Evolutionary conservation across 305 asterid genomes (phyloP).

Genomic region (Ilex paraguariensis): DNA sequence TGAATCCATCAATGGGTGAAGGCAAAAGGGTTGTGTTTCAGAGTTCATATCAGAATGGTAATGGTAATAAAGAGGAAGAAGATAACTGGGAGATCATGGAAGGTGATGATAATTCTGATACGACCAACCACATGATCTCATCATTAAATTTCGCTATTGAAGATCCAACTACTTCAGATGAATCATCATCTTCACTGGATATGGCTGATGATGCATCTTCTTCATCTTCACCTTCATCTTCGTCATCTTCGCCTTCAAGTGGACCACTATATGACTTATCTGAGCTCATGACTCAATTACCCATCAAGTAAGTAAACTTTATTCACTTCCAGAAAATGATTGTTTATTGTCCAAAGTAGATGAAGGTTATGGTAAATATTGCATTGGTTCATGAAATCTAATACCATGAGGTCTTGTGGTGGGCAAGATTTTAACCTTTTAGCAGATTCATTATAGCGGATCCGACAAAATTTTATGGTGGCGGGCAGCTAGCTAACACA

Average conservation of each 20-base stretch:
- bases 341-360: too few relatives aligned
- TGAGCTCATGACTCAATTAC: slow-evolving; percentile 63
- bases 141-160: slow-evolving; percentile 31
- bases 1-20: slow-evolving; percentile 33
- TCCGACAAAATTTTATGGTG: too few relatives aligned
- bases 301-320: slow-evolving; percentile 57
- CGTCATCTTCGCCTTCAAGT: slow-evolving; percentile 27
- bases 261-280: slow-evolving; percentile 50
- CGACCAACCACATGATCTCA: slow-evolving; percentile 21
- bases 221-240: slow-evolving; percentile 26
- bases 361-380: too few relatives aligned
- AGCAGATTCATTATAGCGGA: too few relatives aligned
- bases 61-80: slow-evolving; percentile 2
- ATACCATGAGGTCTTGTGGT: too few relatives aligned
- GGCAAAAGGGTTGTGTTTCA: slow-evolving; percentile 25
- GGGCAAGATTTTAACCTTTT: too few relatives aligned
- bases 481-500: too few relatives aligned
- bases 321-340: slow-evolving; percentile 7
- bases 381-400: too few relatives aligned
- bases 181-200: slow-evolving; percentile 43
- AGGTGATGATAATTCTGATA: slow-evolving; percentile 11
- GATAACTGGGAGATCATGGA: slow-evolving; percentile 7
- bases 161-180: slow-evolving; percentile 42
- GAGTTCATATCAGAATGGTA: slow-evolving; percentile 31
- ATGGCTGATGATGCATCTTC: slow-evolving; percentile 58